Percentiles rank a stretch among this genome's conserved stretches.
These are phyloP conservation scores for Simplicillium sp. DNA, from an alignment of 2,329 filamentous ascomycete genomes.

Conservation along the genomic window DNA sequence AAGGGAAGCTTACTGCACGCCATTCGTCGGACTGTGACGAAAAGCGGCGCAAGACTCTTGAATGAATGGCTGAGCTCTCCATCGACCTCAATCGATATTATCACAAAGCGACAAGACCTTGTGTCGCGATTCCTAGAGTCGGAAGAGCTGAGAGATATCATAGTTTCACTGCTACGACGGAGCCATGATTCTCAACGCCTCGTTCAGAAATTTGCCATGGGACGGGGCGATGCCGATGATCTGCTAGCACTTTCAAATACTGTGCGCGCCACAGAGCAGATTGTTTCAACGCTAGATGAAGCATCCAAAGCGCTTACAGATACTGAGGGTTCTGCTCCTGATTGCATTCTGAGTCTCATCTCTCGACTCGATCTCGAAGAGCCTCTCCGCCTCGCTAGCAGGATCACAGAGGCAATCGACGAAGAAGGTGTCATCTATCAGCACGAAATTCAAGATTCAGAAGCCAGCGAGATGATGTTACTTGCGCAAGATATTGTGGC, in stretches of 20 bases:
- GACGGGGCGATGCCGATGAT: constrained; percentile 86
- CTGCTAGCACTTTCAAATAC: constrained; percentile 76
- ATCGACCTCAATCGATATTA: constrained; percentile 74
- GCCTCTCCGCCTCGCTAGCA: constrained; percentile 57
- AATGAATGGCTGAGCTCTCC: constrained; percentile 82
- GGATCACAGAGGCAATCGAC: constrained; percentile 74
- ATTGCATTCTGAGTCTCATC: constrained; percentile 35
- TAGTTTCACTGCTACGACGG: constrained; percentile 58
- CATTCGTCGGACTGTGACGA: constrained; percentile 83
- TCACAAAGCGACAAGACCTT: constrained; percentile 71
- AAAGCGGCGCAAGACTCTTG: constrained; percentile 77
- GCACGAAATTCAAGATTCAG: constrained; percentile 66
- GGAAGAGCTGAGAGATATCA: constrained; percentile 57
- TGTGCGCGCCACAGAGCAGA: constrained; percentile 62
- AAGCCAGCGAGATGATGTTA: constrained; percentile 59
- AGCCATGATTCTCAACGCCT: constrained; percentile 83
- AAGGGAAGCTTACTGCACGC: constrained; percentile 84
- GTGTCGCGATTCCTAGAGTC: constrained; percentile 65
- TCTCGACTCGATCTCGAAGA: constrained; percentile 56
- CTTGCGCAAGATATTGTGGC: constrained; percentile 64
- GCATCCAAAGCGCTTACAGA: constrained; percentile 5
- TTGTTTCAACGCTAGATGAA: constrained; percentile 39
- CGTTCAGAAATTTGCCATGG: constrained; percentile 88
- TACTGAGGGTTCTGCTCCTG: constrained; percentile 7
- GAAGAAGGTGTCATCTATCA: constrained; percentile 81